Conservation (phyloP, 2,329 filamentous ascomycete genomes). For the Tetracladium maxilliforme region DNA sequence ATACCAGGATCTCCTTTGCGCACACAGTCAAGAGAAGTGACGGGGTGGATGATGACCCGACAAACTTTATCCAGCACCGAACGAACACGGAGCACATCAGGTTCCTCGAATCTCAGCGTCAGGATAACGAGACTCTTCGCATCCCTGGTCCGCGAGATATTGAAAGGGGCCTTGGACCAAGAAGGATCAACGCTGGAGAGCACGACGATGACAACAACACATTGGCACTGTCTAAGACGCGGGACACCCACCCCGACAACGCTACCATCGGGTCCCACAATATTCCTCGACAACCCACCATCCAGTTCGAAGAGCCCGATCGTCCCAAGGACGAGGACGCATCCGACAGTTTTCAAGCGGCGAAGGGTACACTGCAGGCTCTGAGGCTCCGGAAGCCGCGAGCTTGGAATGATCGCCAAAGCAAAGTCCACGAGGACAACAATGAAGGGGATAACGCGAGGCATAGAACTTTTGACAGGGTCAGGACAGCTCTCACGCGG, state of each 20-base stretch:
- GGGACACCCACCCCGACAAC: no score
- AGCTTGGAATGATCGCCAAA: constrained; percentile 16
- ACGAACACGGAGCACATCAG: constrained; percentile 70
- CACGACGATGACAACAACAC: no score
- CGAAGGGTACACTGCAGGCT: constrained; percentile 7
- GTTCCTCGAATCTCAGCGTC: constrained; percentile 73
- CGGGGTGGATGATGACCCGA: constrained; percentile 32
- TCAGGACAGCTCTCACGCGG: constrained; percentile 25
- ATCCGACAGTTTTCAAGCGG: constrained; percentile 9
- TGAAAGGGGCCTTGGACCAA: constrained; percentile 64
- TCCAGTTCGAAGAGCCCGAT: constrained; percentile 24
- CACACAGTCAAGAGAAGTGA: constrained; percentile 48
- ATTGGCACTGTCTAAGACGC: no score
- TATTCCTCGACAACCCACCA: no score
- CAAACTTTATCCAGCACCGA: constrained; percentile 33
- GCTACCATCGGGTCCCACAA: no score
- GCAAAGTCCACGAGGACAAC: constrained; percentile 14
- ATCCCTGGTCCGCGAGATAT: constrained; percentile 89
- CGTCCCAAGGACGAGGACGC: constrained; percentile 20
- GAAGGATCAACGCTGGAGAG: constrained; percentile 29
- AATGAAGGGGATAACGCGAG: constrained; percentile 8
- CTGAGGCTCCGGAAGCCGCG: constrained; percentile 28
- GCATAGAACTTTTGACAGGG: constrained; percentile 33
- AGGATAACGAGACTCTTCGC: constrained; percentile 61
- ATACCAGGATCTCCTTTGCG: constrained; percentile 47